Evolutionary conservation across 1,284 basidiomycete genomes (phyloP).

Genomic region (Singerocomus inundabilis): DNA sequence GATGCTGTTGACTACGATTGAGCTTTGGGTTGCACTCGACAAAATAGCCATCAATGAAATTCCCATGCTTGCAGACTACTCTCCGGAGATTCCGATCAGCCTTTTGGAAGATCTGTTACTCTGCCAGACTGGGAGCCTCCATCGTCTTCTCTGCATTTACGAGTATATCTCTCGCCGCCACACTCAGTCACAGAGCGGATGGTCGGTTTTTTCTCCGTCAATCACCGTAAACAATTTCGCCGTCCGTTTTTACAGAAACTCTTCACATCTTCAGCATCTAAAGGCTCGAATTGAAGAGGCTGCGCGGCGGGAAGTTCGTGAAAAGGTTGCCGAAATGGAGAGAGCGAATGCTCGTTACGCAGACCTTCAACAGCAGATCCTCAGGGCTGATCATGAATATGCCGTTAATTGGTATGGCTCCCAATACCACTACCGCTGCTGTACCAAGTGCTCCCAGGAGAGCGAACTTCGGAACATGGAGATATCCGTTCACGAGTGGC

Average conservation of each 20-base stretch:
- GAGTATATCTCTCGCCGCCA: conserved; percentile 35
- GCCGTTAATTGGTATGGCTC: not conserved
- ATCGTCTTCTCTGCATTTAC: conserved; percentile 29
- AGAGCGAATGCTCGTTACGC: conserved; percentile 18
- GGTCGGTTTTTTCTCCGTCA: conserved; percentile 23
- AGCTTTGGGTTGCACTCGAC: conserved; percentile 48
- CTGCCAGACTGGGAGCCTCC: conserved; percentile 28
- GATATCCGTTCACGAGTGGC: conserved; percentile 50
- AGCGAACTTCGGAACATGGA: conserved; percentile 20
- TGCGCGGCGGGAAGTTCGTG: conserved; percentile 15
- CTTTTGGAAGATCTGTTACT: conserved; percentile 44
- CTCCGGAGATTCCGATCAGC: conserved; percentile 40
- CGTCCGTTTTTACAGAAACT: conserved; percentile 8
- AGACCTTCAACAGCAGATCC: conserved; percentile 11
- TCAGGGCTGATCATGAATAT: conserved; percentile 3
- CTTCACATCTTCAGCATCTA: not conserved
- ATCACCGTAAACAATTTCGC: conserved; percentile 20
- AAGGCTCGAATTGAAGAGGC: not conserved
- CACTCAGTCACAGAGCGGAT: conserved; percentile 1
- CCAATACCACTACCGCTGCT: conserved; percentile 6
- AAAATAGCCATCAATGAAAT: conserved; percentile 31
- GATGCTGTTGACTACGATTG: conserved; percentile 43
- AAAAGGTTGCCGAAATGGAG: conserved; percentile 28
- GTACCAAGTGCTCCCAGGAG: conserved; percentile 36
- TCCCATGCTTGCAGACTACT: conserved; percentile 42